Evolutionary conservation across 2,329 filamentous ascomycete genomes (phyloP).

Genomic region (Cercospora sojina): DNA sequence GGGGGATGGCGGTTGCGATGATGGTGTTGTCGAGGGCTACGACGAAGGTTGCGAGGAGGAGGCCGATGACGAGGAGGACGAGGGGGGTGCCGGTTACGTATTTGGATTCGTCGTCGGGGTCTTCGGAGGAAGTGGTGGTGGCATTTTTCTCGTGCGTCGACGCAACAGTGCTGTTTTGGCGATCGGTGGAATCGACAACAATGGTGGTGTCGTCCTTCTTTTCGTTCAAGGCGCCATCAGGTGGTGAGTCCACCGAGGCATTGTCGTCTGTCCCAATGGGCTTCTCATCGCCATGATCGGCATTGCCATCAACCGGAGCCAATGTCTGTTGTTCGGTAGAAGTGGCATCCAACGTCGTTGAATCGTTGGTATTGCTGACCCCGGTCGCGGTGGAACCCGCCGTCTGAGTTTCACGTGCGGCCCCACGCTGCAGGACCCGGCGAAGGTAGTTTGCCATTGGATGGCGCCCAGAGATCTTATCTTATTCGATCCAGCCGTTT

Average conservation of each 20-base stretch:
- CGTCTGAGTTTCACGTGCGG: neutral
- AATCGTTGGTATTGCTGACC: neutral
- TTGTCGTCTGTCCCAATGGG: neutral
- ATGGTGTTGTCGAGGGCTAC: slow-evolving; percentile 42
- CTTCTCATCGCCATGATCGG: neutral
- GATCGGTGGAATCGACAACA: neutral
- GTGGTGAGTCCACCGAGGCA: neutral
- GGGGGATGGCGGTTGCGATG: slow-evolving; percentile 41
- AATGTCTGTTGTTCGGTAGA: neutral
- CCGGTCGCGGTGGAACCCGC: neutral
- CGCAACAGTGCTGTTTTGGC: neutral
- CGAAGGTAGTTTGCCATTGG: slow-evolving; percentile 8
- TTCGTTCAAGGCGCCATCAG: neutral
- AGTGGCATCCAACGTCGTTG: neutral
- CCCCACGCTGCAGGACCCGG: slow-evolving; percentile 1
- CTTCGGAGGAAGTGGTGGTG: neutral
- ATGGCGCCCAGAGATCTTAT: neutral
- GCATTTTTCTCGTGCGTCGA: neutral
- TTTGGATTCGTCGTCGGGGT: slow-evolving; percentile 39
- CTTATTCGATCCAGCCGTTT: neutral
- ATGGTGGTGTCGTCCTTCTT: neutral
- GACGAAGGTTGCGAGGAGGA: slow-evolving; percentile 25
- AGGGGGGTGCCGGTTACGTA: slow-evolving; percentile 33
- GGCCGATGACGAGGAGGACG: slow-evolving; percentile 28
- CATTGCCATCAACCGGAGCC: neutral